Evolutionary conservation across 140 eudicot species (phyloP), one percentile per base, ranked within the genome.

Genomic region (Flaveria floridana): DNA sequence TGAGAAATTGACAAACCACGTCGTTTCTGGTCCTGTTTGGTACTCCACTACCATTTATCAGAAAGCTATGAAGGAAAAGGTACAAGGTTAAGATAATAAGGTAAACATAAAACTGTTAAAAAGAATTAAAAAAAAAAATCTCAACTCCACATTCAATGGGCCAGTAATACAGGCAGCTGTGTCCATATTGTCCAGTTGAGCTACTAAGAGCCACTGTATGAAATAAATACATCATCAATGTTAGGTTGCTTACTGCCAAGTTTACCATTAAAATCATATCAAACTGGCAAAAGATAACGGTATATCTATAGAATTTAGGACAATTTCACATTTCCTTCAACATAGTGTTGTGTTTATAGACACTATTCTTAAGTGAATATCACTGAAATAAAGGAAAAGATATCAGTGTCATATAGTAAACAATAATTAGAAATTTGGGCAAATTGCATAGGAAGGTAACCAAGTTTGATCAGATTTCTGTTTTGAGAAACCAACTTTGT

Each of bases 201-300:
- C 86, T 57, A 87, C 88, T 59, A 87, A 53, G 23, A 87, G 82
- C 75, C 83, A 84, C 89, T 87, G 86, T 65, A 83, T 65, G 39
- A 42, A 78, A 72, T 74, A 61, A 47, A 61, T 47, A 51, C 18
- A 57, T 52, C 71, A 74, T 67, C 58, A 71, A 48, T 51, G 71
- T 70, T 26, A 57, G 16, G 57, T 55, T 65, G 52, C 41, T 7
- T 28, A 47, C 28, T 59, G 7, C 10, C 7, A 14, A 42, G 37
- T 42, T 59, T 21, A 59, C 70, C 25, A 73, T 37, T 72, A 42
- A 18, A 72, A 72, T 37, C 68, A 72, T 21, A 34, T 72, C 14
- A 16, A 37, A 16, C 23, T 18, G 23, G 55, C 23, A 72, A 72
- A 21, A 19, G 67, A 34, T 34, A 56, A 59, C 18, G 1, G 48